Conservation (phyloP, 352 stramenopile genomes). For the Blastocystis hominis region DNA sequence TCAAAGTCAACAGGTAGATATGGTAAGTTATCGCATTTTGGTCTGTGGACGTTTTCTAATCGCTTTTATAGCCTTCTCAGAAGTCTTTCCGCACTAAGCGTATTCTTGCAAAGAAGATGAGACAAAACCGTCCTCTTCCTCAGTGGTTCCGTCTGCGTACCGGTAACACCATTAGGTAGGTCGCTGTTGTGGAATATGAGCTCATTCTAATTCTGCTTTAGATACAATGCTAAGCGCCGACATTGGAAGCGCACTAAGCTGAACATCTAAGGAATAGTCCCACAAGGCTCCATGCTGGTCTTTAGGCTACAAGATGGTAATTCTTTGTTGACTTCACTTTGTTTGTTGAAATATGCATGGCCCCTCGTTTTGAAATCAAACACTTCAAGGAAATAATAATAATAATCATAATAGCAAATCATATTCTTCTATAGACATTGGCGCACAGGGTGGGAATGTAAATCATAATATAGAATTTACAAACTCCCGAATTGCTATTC, state of each 20-base stretch:
- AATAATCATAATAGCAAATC: neutral
- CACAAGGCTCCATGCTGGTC: neutral
- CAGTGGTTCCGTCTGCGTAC: slow-evolving; percentile 98
- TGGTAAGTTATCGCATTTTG: slow-evolving; percentile 29
- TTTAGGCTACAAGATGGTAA: slow-evolving; percentile 34
- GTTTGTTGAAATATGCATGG: slow-evolving; percentile 28
- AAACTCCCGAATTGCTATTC: neutral
- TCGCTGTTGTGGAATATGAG: neutral
- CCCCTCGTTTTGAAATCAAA: neutral
- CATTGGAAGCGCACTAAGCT: slow-evolving; percentile 99
- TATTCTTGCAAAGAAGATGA: slow-evolving; percentile 97
- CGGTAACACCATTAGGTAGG: slow-evolving; percentile 91
- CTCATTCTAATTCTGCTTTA: slow-evolving; percentile 60
- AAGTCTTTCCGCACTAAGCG: slow-evolving; percentile 99
- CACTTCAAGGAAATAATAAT: neutral
- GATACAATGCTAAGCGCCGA: slow-evolving; percentile 98
- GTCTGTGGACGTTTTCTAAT: neutral
- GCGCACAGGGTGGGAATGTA: slow-evolving; percentile 24
- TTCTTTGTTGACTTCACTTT: slow-evolving; percentile 40
- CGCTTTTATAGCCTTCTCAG: slow-evolving; percentile 79
- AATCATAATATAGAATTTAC: slow-evolving; percentile 22
- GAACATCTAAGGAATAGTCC: slow-evolving; percentile 81
- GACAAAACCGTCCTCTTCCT: slow-evolving; percentile 98
- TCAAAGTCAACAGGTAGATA: slow-evolving; percentile 55
- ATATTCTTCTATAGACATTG: slow-evolving; percentile 45